These are phyloP conservation scores for Clonostachys byssicola DNA, from an alignment of 2,329 filamentous ascomycete genomes.

Conservation along the genomic window DNA sequence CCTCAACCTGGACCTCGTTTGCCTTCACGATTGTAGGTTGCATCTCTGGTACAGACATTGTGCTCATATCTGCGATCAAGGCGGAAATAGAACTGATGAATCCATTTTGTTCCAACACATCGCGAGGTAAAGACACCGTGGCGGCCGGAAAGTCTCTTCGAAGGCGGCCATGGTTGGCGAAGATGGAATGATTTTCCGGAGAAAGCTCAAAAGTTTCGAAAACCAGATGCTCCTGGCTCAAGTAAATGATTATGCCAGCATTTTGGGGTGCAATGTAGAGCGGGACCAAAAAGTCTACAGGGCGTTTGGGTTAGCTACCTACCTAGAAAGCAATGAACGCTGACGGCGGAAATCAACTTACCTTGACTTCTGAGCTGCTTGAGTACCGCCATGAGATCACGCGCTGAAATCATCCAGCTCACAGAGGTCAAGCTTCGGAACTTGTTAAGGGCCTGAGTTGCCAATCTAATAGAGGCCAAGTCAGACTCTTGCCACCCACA, in stretches of 20 bases:
- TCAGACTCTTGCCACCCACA: background rate
- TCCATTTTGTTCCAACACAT: constrained; percentile 3
- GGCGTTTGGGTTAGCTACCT: background rate
- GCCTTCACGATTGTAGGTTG: constrained; percentile 27
- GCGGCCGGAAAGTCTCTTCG: constrained; percentile 16
- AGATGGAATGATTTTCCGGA: constrained; percentile 14
- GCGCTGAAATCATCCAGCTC: background rate
- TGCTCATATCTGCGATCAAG: constrained; percentile 18
- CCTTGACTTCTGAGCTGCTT: background rate
- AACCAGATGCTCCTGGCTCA: constrained; percentile 5
- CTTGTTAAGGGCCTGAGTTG: background rate
- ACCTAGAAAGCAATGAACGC: background rate
- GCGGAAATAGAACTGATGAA: constrained; percentile 10
- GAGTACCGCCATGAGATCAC: background rate
- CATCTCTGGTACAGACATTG: constrained; percentile 10
- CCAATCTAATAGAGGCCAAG: too few species aligned
- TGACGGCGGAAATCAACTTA: background rate
- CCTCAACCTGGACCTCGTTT: constrained; percentile 23
- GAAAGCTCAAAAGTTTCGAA: constrained; percentile 28
- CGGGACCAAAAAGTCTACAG: background rate
- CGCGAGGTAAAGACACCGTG: constrained; percentile 9
- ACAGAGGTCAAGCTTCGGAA: background rate
- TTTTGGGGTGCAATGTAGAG: constrained; percentile 24
- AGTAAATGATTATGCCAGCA: constrained; percentile 22
- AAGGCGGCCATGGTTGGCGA: constrained; percentile 19